Evolutionary conservation across 345 rosid species (phyloP).

Genomic region (Pistacia vera): DNA sequence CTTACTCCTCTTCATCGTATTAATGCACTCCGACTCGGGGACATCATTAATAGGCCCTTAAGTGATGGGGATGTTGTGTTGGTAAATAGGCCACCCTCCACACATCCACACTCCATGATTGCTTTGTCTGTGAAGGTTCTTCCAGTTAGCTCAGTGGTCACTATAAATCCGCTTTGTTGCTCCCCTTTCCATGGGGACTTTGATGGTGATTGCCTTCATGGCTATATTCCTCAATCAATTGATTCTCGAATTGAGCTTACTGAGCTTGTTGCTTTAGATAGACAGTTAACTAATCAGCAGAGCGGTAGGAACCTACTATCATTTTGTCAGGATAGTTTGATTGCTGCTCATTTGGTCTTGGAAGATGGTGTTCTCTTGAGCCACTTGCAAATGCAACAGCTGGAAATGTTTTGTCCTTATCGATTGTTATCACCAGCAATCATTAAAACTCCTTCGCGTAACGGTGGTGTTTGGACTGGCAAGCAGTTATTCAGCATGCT

Average conservation of each 20-base stretch:
- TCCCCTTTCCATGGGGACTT: constrained; percentile 92
- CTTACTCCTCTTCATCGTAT: constrained; percentile 46
- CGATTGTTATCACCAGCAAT: constrained; percentile 48
- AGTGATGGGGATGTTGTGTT: constrained; percentile 74
- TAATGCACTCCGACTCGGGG: constrained; percentile 63
- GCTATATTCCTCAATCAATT: constrained; percentile 87
- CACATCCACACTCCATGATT: constrained; percentile 87
- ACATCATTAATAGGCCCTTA: constrained; percentile 62
- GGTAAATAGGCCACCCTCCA: constrained; percentile 93
- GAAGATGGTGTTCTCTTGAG: constrained; percentile 54
- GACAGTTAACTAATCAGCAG: constrained; percentile 69
- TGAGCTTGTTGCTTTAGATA: constrained; percentile 84
- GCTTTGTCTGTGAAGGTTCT: constrained; percentile 75
- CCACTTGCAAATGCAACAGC: constrained; percentile 70
- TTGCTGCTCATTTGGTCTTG: constrained; percentile 68
- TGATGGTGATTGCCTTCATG: constrained; percentile 97
- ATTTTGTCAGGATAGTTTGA: constrained; percentile 80
- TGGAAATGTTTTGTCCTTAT: constrained; percentile 68
- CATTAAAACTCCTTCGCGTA: constrained; percentile 42
- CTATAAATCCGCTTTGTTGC: constrained; percentile 88
- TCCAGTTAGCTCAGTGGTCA: constrained; percentile 68
- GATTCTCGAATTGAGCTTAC: constrained; percentile 71
- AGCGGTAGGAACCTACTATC: constrained; percentile 80
- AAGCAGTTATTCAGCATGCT: constrained; percentile 82
- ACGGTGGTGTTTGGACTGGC: constrained; percentile 71